Conservation (phyloP, 208 protist species). For the Naegleria fowleri region DNA sequence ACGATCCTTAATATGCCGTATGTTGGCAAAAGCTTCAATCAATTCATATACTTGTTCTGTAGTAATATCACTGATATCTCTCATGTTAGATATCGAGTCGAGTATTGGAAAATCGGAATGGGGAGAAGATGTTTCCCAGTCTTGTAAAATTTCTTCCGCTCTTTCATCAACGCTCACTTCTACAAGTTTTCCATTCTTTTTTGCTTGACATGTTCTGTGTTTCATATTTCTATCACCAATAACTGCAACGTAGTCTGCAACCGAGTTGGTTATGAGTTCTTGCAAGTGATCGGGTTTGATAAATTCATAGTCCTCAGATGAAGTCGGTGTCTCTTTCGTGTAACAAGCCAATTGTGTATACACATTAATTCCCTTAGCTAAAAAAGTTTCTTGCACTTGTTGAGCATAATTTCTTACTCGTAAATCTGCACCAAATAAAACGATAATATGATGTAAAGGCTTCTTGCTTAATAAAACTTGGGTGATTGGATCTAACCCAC, state of each 20-base stretch:
- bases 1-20: neutral
- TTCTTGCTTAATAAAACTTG: neutral
- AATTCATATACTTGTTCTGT: neutral
- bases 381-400: neutral
- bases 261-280: slow-evolving; percentile 7
- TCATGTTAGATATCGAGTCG: neutral
- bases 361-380: slow-evolving; percentile 1
- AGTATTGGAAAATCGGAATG: neutral
- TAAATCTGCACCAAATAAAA: slow-evolving; percentile 9
- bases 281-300: slow-evolving; percentile 8
- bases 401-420: slow-evolving; percentile 21
- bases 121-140: neutral
- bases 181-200: slow-evolving; percentile 17
- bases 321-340: neutral
- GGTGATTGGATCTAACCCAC: neutral
- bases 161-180: neutral
- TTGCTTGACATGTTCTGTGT: slow-evolving; percentile 25
- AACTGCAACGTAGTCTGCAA: slow-evolving; percentile 8
- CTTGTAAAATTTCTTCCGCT: neutral
- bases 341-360: slow-evolving; percentile 5
- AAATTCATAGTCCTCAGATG: neutral
- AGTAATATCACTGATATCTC: neutral
- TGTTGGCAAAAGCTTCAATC: neutral
- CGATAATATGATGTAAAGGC: slow-evolving; percentile 15
- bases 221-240: slow-evolving; percentile 29